Evolutionary conservation across 257 asterid species (phyloP).

Genomic region (Oldenlandia corymbosa): DNA sequence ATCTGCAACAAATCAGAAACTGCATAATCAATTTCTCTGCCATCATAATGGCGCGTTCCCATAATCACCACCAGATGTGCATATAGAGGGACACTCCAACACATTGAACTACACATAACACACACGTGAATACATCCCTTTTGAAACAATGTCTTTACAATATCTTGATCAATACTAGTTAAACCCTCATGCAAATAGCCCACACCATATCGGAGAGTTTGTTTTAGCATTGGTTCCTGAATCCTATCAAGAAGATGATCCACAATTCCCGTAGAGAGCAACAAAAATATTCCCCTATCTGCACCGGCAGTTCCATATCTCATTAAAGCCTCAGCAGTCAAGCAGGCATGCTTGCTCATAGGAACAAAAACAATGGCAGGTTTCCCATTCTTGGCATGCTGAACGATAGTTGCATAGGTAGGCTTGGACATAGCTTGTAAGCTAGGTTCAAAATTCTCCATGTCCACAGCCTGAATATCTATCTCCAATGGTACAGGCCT

Average conservation of each 20-base stretch:
- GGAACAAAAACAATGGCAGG: slow-evolving; percentile 44
- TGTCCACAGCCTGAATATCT: slow-evolving; percentile 41
- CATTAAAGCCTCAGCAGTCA: slow-evolving; percentile 41
- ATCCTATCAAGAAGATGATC: slow-evolving; percentile 31
- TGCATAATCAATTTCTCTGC: slow-evolving; percentile 39
- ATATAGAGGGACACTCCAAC: slow-evolving; percentile 39
- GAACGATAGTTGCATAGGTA: slow-evolving; percentile 35
- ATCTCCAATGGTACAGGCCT: slow-evolving; percentile 45
- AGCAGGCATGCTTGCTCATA: slow-evolving; percentile 39
- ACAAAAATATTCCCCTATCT: slow-evolving; percentile 26
- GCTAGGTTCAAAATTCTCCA: slow-evolving; percentile 37
- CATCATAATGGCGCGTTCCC: slow-evolving; percentile 43
- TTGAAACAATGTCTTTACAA: slow-evolving; percentile 35
- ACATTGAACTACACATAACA: slow-evolving; percentile 38
- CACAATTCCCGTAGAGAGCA: slow-evolving; percentile 26
- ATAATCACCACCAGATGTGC: slow-evolving; percentile 44
- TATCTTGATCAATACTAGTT: slow-evolving; percentile 32
- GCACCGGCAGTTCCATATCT: slow-evolving; percentile 27
- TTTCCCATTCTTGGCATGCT: slow-evolving; percentile 32
- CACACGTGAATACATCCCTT: slow-evolving; percentile 44
- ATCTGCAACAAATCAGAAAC: slow-evolving; percentile 43
- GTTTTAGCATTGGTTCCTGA: slow-evolving; percentile 29
- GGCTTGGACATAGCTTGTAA: slow-evolving; percentile 45
- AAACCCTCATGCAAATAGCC: slow-evolving; percentile 45
- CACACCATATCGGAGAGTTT: slow-evolving; percentile 31